Percentiles rank a stretch among this genome's conserved stretches.
These are phyloP conservation scores for Lepidium sativum DNA, from an alignment of 345 rosid genomes.

Conservation along the genomic window DNA sequence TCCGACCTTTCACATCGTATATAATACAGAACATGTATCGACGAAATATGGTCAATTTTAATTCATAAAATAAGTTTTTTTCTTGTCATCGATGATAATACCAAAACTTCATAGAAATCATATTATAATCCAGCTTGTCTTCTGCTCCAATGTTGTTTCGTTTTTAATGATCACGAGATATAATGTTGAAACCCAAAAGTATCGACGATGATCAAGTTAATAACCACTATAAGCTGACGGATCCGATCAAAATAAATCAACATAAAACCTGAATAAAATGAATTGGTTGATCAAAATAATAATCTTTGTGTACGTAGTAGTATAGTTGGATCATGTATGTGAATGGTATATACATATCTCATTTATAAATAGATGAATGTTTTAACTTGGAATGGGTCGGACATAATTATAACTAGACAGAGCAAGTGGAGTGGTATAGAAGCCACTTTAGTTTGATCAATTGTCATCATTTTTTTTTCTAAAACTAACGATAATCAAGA, in stretches of 20 bases:
- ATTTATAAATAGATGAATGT: neutral
- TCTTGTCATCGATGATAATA: conserved; percentile 9
- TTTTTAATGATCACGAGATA: conserved; percentile 12
- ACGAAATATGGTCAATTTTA: conserved; percentile 15
- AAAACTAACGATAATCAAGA: too few relatives aligned
- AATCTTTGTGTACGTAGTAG: too few relatives aligned
- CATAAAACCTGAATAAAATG: neutral
- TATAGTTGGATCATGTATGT: neutral
- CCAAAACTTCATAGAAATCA: neutral
- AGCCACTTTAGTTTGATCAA: neutral
- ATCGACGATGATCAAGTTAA: neutral
- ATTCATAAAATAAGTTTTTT: neutral
- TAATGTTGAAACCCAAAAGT: neutral
- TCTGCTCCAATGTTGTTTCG: neutral
- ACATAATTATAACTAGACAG: conserved; percentile 20
- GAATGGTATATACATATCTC: conserved; percentile 2
- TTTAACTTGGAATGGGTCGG: conserved; percentile 3
- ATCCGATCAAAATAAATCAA: neutral
- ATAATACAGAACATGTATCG: conserved; percentile 8
- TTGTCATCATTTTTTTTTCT: neutral
- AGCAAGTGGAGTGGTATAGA: conserved; percentile 17
- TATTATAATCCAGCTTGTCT: conserved; percentile 3
- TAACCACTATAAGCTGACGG: neutral
- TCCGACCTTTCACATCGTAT: conserved; percentile 24
- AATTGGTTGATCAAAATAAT: neutral